phyloP scores from a whole-genome alignment of 2,329 filamentous ascomycete genomes.

The Phaeosphaeria sp. region DNA sequence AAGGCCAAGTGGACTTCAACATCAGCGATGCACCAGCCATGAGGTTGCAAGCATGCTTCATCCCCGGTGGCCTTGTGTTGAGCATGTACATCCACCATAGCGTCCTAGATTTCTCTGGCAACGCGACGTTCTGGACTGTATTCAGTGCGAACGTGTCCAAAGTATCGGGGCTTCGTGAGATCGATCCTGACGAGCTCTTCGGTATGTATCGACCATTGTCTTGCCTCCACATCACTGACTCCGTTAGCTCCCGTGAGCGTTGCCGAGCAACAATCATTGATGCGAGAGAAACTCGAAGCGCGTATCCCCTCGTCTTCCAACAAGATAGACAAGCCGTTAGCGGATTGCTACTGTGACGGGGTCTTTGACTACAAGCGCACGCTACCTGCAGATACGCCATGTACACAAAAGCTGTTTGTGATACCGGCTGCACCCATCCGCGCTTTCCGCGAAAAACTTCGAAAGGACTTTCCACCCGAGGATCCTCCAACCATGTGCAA shows the following conservation, averaged over 20 bases:
- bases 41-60: slow-evolving; percentile 43
- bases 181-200: slow-evolving; percentile 11
- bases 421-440: slow-evolving; percentile 36
- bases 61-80: slow-evolving; percentile 44
- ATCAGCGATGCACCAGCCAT: slow-evolving; percentile 36
- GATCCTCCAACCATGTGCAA: slow-evolving; percentile 39
- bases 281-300: slow-evolving; percentile 31
- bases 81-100: slow-evolving; percentile 44
- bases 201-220: slow-evolving; percentile 12
- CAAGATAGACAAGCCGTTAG: slow-evolving; percentile 12
- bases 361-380: slow-evolving; percentile 35
- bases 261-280: slow-evolving; percentile 29
- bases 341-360: slow-evolving; percentile 39
- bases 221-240: slow-evolving; percentile 15
- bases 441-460: slow-evolving; percentile 33
- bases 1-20: slow-evolving; percentile 37
- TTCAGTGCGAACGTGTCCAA: slow-evolving; percentile 33
- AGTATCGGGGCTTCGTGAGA: slow-evolving; percentile 20
- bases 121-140: slow-evolving; percentile 35
- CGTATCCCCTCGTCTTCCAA: slow-evolving; percentile 15
- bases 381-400: slow-evolving; percentile 29
- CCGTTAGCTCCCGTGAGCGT: slow-evolving; percentile 21
- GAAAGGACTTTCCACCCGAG: slow-evolving; percentile 21
- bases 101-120: slow-evolving; percentile 41
- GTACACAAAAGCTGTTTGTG: slow-evolving; percentile 37